Evolutionary conservation across 2,329 filamentous ascomycete species (phyloP), one percentile per base, ranked within the genome.

Genomic region (Pseudopithomyces chartarum): DNA sequence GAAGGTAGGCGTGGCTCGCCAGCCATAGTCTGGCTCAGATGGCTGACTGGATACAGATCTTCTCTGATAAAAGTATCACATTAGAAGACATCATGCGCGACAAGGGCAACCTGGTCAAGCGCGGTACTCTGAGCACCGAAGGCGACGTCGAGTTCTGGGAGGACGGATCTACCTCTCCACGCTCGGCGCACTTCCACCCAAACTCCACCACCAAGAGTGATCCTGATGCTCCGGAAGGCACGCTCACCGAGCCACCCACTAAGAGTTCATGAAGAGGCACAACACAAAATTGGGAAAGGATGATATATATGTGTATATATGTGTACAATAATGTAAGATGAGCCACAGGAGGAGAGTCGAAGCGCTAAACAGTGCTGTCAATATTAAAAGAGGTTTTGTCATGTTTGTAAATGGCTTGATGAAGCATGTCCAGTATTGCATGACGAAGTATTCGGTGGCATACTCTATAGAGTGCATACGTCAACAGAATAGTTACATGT

Each of bases 121-220:
- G 85, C 58, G 90, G 91, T 17, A 85, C 84, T 26, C 71, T 93
- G 32, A 86, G 89, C 50, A 85, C 87, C 63, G 88, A 93, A 63
- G 92, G 91, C n/a, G 90, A 97, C 72, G 79, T 97, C 46, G 94
- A 98, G 75, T 95, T 97, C 65, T 97, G 92, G 89, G 89, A 90
- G 29, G 91, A 96, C 62, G 86, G 87, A 15, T 78, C 79, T 13
- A 63, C 63, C 7, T 75, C 73, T 4, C 64, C 69, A 42, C 69
- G 73, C 22, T 74, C 73, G 1, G 64, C 73, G 22, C 66, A 71
- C 10, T 75, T 74, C 54, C 67, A 72, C 26, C 59, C 67, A n/a
- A 63, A 72, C 29, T 64, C 66, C 58, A 67, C 55, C n/a, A 55
- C 48, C 6, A 56, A 61, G 39, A 34, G 48, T 33, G 61, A 63